Percentiles rank a stretch among this genome's conserved stretches.
phyloP scores from a whole-genome alignment of 1,139 yeast genomes.

The Taiozyma onychis region DNA sequence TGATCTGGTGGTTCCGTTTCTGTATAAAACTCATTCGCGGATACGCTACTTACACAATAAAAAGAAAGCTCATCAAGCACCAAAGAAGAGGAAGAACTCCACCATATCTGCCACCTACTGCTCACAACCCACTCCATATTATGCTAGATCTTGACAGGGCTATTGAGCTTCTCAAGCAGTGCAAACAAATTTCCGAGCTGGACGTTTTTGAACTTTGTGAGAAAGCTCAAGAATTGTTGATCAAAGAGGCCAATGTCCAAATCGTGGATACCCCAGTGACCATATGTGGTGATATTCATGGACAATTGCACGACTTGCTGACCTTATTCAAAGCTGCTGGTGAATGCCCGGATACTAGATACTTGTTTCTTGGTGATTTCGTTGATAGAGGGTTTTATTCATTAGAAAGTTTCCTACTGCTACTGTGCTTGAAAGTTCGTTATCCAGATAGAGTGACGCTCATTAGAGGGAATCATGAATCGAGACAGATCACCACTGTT shows the following conservation, averaged over 20 bases:
- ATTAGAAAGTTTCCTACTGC: slow-evolving; percentile 74
- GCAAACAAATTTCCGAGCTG: slow-evolving; percentile 79
- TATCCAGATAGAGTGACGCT: slow-evolving; percentile 92
- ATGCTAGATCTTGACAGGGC: slow-evolving; percentile 23
- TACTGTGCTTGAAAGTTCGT: slow-evolving; percentile 81
- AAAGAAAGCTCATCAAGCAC: background rate
- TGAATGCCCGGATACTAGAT: slow-evolving; percentile 56
- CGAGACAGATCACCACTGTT: slow-evolving; percentile 94
- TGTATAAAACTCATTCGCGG: background rate
- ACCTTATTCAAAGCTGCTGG: slow-evolving; percentile 91
- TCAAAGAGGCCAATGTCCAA: slow-evolving; percentile 89
- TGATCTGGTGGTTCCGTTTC: background rate
- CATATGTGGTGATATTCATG: slow-evolving; percentile 98
- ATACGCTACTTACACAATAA: background rate
- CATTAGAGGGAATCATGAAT: slow-evolving; percentile 95
- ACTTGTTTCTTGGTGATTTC: slow-evolving; percentile 29
- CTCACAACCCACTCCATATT: background rate
- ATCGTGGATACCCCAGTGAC: slow-evolving; percentile 95
- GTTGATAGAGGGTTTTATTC: slow-evolving; percentile 92
- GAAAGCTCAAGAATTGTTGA: slow-evolving; percentile 88
- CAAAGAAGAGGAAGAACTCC: background rate
- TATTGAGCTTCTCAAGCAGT: slow-evolving; percentile 61
- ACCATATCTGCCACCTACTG: background rate
- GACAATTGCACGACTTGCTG: slow-evolving; percentile 90
- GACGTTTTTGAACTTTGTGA: slow-evolving; percentile 79